Base-by-base conservation (phyloP, 257 asterid species). In the Agastache rugosa region DNA sequence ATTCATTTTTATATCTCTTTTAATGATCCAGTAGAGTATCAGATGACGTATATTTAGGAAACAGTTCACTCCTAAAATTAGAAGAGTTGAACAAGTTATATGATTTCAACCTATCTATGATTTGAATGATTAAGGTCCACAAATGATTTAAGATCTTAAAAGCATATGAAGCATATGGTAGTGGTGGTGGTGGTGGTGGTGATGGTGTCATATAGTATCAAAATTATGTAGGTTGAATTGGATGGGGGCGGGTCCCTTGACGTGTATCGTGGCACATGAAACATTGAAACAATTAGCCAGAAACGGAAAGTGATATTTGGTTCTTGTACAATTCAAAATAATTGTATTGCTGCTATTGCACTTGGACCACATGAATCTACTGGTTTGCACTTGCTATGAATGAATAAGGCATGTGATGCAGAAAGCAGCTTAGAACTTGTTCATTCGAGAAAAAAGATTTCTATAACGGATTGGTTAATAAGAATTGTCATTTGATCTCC, bases 341-440 rank as follows among this genome's bases (percentile, higher is more conserved):
- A 42, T 66, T 69, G 50, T 2, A 19, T 47, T 76, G 17, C 63
- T 66, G 65, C 44, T 2, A 19, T 47, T 76, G 17, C 63, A 69
- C 55, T 50, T 54, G 76, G 82, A 75, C 83, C 85, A 78, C 81
- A 62, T 69, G 63, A 56, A 76, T 69, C 67, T 55, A 69, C 22
- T 77, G 39, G 67, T 60, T 48, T 68, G 54, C 68, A 75, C 75
- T 66, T 80, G 78, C 80, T 27, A 60, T 58, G 39, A 44, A 39
- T 1, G 35, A 70, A 56, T 20, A 27, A 55, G 11, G 53, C 71
- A 59, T 48, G 44, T 48, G 50, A 59, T 23, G 14, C 3, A 23
- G 31, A n/a, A 15, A 12, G 53, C 12, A 16, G 27, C 41, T 50
- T 60, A 14, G 31, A 41, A 37, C n/a, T 23, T 17, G 25, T n/a